phyloP scores from a whole-genome alignment of 192 early-diverging fungal species.

The Dissophora globulifera region DNA sequence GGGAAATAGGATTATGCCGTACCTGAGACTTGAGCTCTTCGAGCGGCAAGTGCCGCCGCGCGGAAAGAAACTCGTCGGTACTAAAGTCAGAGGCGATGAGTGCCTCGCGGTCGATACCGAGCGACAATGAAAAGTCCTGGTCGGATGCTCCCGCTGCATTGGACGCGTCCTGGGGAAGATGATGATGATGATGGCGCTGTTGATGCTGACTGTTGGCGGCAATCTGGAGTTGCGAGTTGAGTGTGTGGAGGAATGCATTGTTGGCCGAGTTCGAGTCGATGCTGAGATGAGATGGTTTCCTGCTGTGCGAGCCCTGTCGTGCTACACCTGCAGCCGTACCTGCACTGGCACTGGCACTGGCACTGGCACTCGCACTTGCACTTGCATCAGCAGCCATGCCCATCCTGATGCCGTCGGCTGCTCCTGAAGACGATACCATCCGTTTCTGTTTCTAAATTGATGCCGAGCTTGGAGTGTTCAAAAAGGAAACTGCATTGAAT shows the following conservation, averaged over 20 bases:
- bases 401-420: slow-evolving; percentile 11
- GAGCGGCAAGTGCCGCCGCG: slow-evolving; percentile 72
- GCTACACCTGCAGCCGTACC: too few species aligned
- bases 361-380: neutral
- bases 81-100: slow-evolving; percentile 62
- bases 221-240: slow-evolving; percentile 44
- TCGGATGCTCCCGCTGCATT: too few species aligned
- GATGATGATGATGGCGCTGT: neutral
- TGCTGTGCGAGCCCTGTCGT: slow-evolving; percentile 6
- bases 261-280: slow-evolving; percentile 35
- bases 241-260: slow-evolving; percentile 38
- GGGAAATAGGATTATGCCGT: neutral
- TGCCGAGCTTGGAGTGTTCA: too few species aligned
- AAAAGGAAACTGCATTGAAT: too few species aligned
- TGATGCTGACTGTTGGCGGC: slow-evolving; percentile 24
- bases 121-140: slow-evolving; percentile 35
- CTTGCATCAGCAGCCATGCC: neutral
- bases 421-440: slow-evolving; percentile 30
- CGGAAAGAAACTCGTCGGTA: slow-evolving; percentile 69
- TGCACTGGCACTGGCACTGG: too few species aligned
- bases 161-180: slow-evolving; percentile 2
- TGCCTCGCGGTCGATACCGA: slow-evolving; percentile 56
- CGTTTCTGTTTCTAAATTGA: neutral
- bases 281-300: slow-evolving; percentile 43
- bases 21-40: slow-evolving; percentile 68